phyloP scores from a whole-genome alignment of 352 stramenopile genomes.

The Aphanomyces astaci region DNA sequence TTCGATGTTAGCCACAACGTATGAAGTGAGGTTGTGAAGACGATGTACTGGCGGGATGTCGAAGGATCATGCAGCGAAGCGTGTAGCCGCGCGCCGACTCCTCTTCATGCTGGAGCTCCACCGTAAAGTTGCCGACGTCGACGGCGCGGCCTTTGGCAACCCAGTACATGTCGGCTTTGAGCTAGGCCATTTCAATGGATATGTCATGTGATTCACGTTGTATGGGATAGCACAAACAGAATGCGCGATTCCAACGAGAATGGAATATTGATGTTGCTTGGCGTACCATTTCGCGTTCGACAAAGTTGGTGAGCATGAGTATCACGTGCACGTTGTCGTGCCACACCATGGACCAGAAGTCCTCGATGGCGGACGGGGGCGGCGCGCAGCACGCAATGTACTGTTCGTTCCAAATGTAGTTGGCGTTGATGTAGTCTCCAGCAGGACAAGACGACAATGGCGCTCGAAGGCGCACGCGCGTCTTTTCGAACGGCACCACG shows the following conservation, averaged over 20 bases:
- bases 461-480: slow-evolving; percentile 44
- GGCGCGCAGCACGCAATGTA: slow-evolving; percentile 77
- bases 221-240: too few species aligned
- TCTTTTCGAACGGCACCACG: slow-evolving; percentile 66
- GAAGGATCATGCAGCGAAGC: background rate
- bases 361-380: slow-evolving; percentile 44
- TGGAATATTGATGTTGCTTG: background rate
- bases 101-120: slow-evolving; percentile 30
- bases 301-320: slow-evolving; percentile 85
- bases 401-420: slow-evolving; percentile 1
- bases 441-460: slow-evolving; percentile 7
- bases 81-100: slow-evolving; percentile 13
- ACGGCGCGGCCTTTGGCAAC: slow-evolving; percentile 35
- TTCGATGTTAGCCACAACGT: background rate
- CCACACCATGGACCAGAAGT: slow-evolving; percentile 84
- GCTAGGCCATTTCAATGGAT: too few species aligned
- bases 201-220: too few species aligned
- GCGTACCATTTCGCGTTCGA: slow-evolving; percentile 43
- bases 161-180: slow-evolving; percentile 75
- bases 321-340: slow-evolving; percentile 65
- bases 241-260: too few species aligned
- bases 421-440: slow-evolving; percentile 25
- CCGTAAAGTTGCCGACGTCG: slow-evolving; percentile 45
- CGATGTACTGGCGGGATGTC: slow-evolving; percentile 10
- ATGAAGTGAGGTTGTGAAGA: too few species aligned